phyloP scores from a whole-genome alignment of 2,329 filamentous ascomycete genomes.

The Trichothecium sympodiale region DNA sequence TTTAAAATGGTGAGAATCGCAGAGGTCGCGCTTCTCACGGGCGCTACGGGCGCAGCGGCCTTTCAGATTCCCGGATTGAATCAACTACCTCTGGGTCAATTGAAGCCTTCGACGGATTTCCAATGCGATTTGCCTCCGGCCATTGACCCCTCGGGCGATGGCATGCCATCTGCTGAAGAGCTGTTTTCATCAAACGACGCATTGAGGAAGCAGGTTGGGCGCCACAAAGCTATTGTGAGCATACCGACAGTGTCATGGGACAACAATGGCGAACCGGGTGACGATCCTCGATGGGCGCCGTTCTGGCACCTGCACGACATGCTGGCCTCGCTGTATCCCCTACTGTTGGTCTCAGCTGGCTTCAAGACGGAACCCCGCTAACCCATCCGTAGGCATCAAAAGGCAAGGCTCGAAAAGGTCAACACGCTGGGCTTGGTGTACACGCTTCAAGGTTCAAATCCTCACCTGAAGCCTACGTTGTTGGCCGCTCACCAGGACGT shows the following conservation, averaged over 20 bases:
- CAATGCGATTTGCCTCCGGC: conserved; percentile 22
- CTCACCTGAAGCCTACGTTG: conserved; percentile 31
- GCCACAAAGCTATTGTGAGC: conserved; percentile 43
- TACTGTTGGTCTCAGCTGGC: conserved; percentile 22
- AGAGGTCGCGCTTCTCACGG: too few relatives aligned
- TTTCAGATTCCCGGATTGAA: too few relatives aligned
- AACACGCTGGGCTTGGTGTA: conserved; percentile 53
- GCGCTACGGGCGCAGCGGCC: too few relatives aligned
- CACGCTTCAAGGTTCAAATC: conserved; percentile 42
- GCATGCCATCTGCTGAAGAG: conserved; percentile 17
- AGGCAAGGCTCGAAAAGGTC: conserved; percentile 38
- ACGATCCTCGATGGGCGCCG: conserved; percentile 42
- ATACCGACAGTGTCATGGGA: conserved; percentile 46
- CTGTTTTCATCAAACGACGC: conserved; percentile 22
- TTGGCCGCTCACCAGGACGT: conserved; percentile 33
- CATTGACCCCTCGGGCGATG: conserved; percentile 18
- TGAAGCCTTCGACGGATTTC: neutral
- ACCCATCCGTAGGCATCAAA: conserved; percentile 21
- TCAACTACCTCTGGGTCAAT: too few relatives aligned
- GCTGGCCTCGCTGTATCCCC: conserved; percentile 37
- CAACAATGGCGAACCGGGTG: conserved; percentile 40
- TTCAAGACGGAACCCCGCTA: conserved; percentile 4
- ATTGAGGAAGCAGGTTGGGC: conserved; percentile 28
- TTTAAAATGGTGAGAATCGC: too few relatives aligned
- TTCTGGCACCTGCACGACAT: conserved; percentile 39